Base-by-base conservation (phyloP, 192 early-diverging fungal species). In the Irineochytrium annulatum region DNA sequence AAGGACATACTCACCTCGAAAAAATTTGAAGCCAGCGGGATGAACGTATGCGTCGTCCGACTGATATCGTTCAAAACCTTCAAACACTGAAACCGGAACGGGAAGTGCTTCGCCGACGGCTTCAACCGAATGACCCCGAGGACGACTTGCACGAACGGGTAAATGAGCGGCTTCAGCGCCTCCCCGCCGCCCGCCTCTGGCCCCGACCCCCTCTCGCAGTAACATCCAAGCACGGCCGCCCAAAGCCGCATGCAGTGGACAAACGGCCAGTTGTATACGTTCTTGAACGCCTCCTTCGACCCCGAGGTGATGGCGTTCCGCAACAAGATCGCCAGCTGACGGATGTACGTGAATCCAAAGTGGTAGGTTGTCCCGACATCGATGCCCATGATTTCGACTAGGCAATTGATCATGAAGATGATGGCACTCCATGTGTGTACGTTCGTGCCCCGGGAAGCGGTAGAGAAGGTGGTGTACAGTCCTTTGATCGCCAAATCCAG, bases 251-350 rank as follows among this genome's bases (percentile, higher is more conserved):
- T 75, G 57, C 87, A 90, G 73, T 95, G 92, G 53, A 99, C 69
- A 68, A 86, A 99, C 75, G 95, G 93, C 96, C 96, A 99, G 79
- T 93, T 92, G 80, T 96, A 95, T 37, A 99, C 90, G 5, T 82
- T 67, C 53, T 89, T 91, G 82, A 87, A 93, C 2, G 86, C 86
- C 63, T 94, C 81, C 56, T 90, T 90, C 34, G 86, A 90, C 43
- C 87, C 88, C 24, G 84, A 79, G 59, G 86, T 78, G 70, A 94
- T 91, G 17, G 93, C 91, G 57, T 84, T 86, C 62, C 97, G 87
- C 53, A 99, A 77, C 59, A 89, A 86, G 60, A 94, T 91, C 3
- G 94, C 97, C 51, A 98, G 73, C 73, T 97, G 92, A 29, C 97
- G 84, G 28, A 99, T 81, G 74, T 92, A 92, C 28, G 89, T 82